Conservation (phyloP, 768 basidiomycete species). For the Lentinula raphanica region DNA sequence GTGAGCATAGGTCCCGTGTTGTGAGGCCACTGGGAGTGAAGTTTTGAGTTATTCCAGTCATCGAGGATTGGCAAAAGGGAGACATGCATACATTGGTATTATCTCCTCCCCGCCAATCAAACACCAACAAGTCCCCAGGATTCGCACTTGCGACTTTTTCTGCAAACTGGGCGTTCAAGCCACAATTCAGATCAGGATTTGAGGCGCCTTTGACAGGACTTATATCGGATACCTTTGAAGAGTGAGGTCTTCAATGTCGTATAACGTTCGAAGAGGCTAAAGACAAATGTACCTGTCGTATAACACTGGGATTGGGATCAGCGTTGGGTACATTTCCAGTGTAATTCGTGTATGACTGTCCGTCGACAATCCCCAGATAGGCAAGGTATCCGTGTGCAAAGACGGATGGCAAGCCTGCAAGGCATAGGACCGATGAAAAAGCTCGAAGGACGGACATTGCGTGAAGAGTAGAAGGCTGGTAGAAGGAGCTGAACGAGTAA, state of each 20-base stretch:
- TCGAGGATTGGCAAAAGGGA: background rate
- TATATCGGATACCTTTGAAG: background rate
- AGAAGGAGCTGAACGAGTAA: too few relatives aligned
- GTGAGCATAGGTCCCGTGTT: conserved; percentile 59
- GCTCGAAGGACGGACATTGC: background rate
- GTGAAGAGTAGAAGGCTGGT: background rate
- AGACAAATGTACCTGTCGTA: conserved; percentile 36
- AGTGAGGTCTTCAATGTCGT: too few relatives aligned
- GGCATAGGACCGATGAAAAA: conserved; percentile 9
- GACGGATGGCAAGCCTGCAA: conserved; percentile 17
- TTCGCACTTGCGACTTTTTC: conserved; percentile 39
- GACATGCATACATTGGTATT: conserved; percentile 17
- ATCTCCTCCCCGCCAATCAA: conserved; percentile 39
- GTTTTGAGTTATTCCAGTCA: background rate
- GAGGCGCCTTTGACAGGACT: conserved; percentile 41
- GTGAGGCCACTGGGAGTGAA: conserved; percentile 1
- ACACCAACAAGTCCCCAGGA: conserved; percentile 38
- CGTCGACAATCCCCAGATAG: conserved; percentile 35
- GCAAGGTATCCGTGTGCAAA: conserved; percentile 41
- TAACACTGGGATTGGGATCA: conserved; percentile 31
- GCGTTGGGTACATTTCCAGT: conserved; percentile 37
- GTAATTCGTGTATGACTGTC: conserved; percentile 27
- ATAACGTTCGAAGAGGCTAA: too few relatives aligned
- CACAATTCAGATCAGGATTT: conserved; percentile 42
- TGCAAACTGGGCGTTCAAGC: conserved; percentile 38